A percentile compares a stretch with the other conserved stretches of the same genome.
Evolutionary conservation across 2,329 filamentous ascomycete species (phyloP).

Genomic region (Colletotrichum nymphaeae): DNA sequence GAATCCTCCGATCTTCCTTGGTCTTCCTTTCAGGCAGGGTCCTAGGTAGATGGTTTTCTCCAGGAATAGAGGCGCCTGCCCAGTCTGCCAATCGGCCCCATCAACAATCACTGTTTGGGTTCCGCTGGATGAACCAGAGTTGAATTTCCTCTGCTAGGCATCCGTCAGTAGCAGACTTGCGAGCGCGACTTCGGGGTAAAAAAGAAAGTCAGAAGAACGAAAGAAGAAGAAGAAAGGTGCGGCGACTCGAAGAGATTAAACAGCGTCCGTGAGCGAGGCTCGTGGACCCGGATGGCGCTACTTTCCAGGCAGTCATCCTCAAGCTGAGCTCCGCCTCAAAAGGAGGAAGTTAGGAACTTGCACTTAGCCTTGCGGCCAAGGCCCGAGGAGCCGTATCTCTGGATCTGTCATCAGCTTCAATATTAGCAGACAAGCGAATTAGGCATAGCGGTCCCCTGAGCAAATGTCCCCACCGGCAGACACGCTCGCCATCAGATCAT

Average conservation of each 20-base stretch:
- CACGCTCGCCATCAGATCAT: conserved; percentile 28
- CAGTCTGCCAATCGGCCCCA: neutral
- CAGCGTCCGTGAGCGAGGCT: conserved; percentile 26
- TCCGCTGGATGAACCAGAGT: neutral
- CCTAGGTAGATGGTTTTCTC: neutral
- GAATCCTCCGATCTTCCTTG: conserved; percentile 5
- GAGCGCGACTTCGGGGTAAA: neutral
- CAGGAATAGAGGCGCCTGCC: neutral
- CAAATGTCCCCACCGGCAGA: neutral
- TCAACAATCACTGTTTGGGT: neutral
- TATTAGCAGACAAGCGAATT: conserved; percentile 7
- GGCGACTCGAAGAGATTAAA: conserved; percentile 19
- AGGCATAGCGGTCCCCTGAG: conserved; percentile 13
- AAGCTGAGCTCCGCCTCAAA: neutral
- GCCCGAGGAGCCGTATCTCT: neutral
- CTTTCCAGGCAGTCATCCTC: neutral
- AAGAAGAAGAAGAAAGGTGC: neutral
- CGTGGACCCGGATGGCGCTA: conserved; percentile 20
- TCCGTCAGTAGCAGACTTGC: neutral
- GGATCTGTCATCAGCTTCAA: neutral
- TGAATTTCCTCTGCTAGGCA: neutral
- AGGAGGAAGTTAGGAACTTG: neutral
- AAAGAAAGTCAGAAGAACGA: neutral
- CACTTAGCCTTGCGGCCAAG: neutral
- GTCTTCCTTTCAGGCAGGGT: neutral